Conservation (phyloP, 2,329 filamentous ascomycete species). For the Colletotrichum ledebouriae region DNA sequence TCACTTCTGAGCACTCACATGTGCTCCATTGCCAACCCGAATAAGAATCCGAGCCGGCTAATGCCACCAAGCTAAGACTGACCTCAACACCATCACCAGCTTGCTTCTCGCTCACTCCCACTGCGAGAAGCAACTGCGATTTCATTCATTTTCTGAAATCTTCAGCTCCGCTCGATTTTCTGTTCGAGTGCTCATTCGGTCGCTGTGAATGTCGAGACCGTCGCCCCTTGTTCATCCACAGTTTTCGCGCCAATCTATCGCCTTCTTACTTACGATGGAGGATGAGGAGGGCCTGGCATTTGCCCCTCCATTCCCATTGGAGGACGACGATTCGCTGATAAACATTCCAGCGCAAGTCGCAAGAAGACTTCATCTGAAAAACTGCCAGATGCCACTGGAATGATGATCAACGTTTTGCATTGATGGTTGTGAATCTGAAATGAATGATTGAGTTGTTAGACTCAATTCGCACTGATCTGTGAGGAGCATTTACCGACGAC, state of each 20-base stretch:
- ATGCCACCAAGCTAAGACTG: conserved; percentile 7
- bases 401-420: too few species aligned
- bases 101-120: conserved; percentile 4
- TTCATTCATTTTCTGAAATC: not conserved
- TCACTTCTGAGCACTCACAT: conserved; percentile 23
- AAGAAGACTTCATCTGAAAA: not conserved
- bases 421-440: too few species aligned
- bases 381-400: too few species aligned
- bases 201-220: not conserved
- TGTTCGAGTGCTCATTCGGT: not conserved
- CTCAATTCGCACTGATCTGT: too few species aligned
- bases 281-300: conserved; percentile 11
- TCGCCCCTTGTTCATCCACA: too few species aligned
- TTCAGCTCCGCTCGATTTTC: conserved; percentile 22
- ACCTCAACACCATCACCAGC: conserved; percentile 13
- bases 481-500: too few species aligned
- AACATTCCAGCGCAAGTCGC: not conserved
- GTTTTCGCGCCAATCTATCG: not conserved
- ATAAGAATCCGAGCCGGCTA: conserved; percentile 38
- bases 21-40: conserved; percentile 34
- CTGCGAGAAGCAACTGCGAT: not conserved
- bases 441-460: too few species aligned
- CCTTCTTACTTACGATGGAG: not conserved
- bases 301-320: conserved; percentile 7
- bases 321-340: not conserved